Evolutionary conservation across 2,329 filamentous ascomycete genomes (phyloP).

Genomic region (Fusarium keratoplasticum): DNA sequence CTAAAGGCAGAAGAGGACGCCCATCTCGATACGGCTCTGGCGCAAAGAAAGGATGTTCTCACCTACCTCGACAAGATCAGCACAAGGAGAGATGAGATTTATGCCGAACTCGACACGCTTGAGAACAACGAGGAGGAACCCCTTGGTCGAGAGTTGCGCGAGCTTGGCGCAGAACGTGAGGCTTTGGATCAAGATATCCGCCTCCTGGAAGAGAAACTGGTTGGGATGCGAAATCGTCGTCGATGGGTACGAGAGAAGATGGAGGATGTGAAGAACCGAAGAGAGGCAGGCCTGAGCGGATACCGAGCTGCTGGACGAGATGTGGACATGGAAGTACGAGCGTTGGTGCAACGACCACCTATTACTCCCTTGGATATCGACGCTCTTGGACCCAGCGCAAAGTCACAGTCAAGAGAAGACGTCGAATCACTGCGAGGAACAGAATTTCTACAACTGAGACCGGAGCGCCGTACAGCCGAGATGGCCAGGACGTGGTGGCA

Average conservation of each 20-base stretch:
- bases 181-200: constrained; percentile 72
- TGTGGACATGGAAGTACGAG: constrained; percentile 71
- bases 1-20: constrained; percentile 77
- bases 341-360: constrained; percentile 69
- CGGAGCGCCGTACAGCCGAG: constrained; percentile 73
- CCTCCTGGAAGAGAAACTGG: constrained; percentile 72
- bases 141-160: constrained; percentile 70
- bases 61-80: constrained; percentile 66
- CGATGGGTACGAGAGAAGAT: constrained; percentile 70
- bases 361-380: constrained; percentile 64
- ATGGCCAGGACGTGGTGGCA: constrained; percentile 81
- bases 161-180: constrained; percentile 66
- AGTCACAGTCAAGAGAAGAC: constrained; percentile 25
- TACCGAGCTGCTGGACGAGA: constrained; percentile 76
- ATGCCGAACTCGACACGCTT: constrained; percentile 63
- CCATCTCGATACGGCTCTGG: constrained; percentile 67
- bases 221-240: constrained; percentile 69
- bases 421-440: constrained; percentile 52
- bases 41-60: constrained; percentile 67
- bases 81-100: constrained; percentile 62
- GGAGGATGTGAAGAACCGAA: constrained; percentile 70
- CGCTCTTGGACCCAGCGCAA: constrained; percentile 47
- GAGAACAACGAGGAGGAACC: constrained; percentile 68
- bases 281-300: constrained; percentile 78
- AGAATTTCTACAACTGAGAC: constrained; percentile 70